These are phyloP conservation scores for Chamaecrista fasciculata DNA, from an alignment of 306 rosid species.

Conservation along the genomic window DNA sequence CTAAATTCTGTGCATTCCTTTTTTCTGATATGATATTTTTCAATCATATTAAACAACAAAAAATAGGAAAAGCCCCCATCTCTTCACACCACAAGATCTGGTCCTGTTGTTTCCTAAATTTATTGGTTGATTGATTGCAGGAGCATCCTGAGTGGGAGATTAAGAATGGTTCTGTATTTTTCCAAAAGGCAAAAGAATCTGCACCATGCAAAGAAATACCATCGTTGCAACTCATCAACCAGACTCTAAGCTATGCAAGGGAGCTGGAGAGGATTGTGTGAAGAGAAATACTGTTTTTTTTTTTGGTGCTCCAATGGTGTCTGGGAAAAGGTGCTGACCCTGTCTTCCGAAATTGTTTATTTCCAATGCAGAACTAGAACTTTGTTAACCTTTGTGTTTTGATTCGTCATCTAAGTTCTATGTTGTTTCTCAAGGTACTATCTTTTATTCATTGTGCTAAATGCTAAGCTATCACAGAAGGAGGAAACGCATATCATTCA, in stretches of 20 bases:
- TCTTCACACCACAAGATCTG: background rate
- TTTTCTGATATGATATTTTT: background rate
- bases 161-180: conserved; percentile 55
- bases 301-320: conserved; percentile 17
- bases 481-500: background rate
- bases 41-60: background rate
- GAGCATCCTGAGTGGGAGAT: conserved; percentile 94
- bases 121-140: conserved; percentile 43
- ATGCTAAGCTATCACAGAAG: background rate
- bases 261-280: conserved; percentile 98
- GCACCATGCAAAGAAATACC: conserved; percentile 98
- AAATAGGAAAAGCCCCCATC: background rate
- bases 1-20: background rate
- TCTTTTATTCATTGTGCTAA: conserved; percentile 6
- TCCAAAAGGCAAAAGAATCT: conserved; percentile 87
- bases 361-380: conserved; percentile 25
- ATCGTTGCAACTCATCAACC: conserved; percentile 92
- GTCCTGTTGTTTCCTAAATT: background rate
- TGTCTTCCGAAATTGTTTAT: conserved; percentile 19
- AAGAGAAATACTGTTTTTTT: conserved; percentile 28
- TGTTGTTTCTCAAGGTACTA: background rate
- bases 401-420: conserved; percentile 20
- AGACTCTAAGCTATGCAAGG: conserved; percentile 92
- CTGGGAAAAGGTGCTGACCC: conserved; percentile 26
- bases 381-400: conserved; percentile 21